These are phyloP conservation scores for Hippophae tibetana DNA, from an alignment of 306 rosid genomes.

Conservation along the genomic window DNA sequence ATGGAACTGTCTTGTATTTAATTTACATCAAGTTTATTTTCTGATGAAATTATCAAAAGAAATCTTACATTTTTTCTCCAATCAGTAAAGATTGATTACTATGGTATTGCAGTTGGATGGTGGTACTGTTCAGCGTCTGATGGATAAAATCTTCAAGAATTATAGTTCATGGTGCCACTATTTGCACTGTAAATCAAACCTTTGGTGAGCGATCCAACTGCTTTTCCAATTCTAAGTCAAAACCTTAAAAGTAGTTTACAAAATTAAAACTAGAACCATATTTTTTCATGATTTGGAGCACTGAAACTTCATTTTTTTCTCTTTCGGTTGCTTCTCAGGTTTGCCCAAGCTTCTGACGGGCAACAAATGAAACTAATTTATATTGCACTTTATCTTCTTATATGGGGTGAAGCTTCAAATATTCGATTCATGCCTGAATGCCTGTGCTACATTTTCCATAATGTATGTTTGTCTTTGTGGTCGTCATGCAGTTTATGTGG, in stretches of 20 bases:
- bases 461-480: constrained; percentile 38
- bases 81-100: constrained; percentile 23
- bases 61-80: constrained; percentile 9
- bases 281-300: constrained; percentile 19
- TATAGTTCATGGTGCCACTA: constrained; percentile 84
- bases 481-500: constrained; percentile 11
- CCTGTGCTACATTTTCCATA: constrained; percentile 88
- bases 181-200: constrained; percentile 47
- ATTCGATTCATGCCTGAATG: constrained; percentile 99
- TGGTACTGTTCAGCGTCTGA: constrained; percentile 40
- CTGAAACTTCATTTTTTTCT: constrained; percentile 11
- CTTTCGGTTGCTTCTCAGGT: constrained; percentile 31
- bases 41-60: constrained; percentile 2
- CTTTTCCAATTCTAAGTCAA: constrained; percentile 17
- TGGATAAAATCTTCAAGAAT: constrained; percentile 58
- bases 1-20: constrained; percentile 10
- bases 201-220: constrained; percentile 40
- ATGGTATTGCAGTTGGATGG: constrained; percentile 56
- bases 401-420: constrained; percentile 99
- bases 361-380: constrained; percentile 66
- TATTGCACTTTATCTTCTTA: constrained; percentile 86
- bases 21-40: constrained; percentile 6
- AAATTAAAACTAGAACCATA: constrained; percentile 10
- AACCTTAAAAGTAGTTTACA: constrained; percentile 12
- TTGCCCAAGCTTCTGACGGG: constrained; percentile 27